Conservation (phyloP, 352 stramenopile genomes). For the Phytopythium oedochilum region DNA sequence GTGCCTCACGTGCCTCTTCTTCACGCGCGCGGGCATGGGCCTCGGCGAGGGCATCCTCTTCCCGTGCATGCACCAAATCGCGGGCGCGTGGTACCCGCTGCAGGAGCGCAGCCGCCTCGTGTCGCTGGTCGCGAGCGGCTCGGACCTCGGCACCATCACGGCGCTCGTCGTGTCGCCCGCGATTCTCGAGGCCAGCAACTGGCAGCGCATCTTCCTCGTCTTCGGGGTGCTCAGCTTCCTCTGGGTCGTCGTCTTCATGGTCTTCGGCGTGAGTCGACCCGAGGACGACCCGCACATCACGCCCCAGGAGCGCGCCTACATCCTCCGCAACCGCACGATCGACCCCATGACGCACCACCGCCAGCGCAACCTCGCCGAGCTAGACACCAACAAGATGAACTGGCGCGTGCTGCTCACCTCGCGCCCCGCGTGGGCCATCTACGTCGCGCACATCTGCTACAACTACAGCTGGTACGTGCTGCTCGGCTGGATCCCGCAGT, state of each 20-base stretch:
- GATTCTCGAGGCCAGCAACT: constrained; percentile 57
- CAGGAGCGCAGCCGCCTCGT: constrained; percentile 81
- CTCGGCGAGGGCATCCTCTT: constrained; percentile 86
- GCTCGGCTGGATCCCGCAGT: constrained; percentile 85
- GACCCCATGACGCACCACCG: constrained; percentile 35
- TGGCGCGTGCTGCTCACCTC: constrained; percentile 65
- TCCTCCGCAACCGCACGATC: constrained; percentile 56
- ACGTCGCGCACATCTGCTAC: constrained; percentile 82
- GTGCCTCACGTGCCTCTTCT: constrained; percentile 62
- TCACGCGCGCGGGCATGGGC: constrained; percentile 76
- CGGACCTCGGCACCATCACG: constrained; percentile 77
- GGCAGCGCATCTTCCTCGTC: constrained; percentile 71
- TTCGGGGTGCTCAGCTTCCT: constrained; percentile 75
- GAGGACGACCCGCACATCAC: constrained; percentile 64
- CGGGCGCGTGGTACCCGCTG: constrained; percentile 77
- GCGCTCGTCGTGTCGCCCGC: constrained; percentile 71
- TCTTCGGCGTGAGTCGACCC: constrained; percentile 58
- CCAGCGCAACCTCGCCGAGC: constrained; percentile 28
- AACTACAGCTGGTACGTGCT: constrained; percentile 89
- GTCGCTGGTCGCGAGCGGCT: constrained; percentile 69
- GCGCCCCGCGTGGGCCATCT: constrained; percentile 75
- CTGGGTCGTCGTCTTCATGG: constrained; percentile 59
- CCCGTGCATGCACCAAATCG: constrained; percentile 86
- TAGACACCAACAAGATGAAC: constrained; percentile 52
- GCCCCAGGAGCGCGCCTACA: constrained; percentile 49